Conservation (phyloP, 352 stramenopile genomes). For the Phytophthora cajani region DNA sequence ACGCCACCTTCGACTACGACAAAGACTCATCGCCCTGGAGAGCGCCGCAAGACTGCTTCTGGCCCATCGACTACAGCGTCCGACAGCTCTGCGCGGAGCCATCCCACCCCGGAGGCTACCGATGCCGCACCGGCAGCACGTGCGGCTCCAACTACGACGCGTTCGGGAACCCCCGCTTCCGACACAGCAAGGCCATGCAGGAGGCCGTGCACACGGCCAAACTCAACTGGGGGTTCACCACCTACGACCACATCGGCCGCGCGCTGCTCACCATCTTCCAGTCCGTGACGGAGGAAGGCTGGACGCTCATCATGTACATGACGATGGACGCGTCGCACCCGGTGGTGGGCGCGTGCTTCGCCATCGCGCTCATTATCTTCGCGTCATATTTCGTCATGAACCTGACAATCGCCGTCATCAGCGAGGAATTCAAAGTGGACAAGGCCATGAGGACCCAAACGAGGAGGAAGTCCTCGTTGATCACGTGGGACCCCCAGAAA, state of each 20-base stretch:
- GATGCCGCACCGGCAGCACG: constrained; percentile 36
- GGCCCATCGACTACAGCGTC: constrained; percentile 86
- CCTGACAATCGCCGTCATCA: neutral
- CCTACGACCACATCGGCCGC: constrained; percentile 89
- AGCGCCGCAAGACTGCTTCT: constrained; percentile 84
- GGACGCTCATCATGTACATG: constrained; percentile 91
- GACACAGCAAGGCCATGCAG: constrained; percentile 36
- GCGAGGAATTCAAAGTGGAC: neutral
- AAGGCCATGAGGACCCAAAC: neutral
- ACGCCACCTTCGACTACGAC: constrained; percentile 38
- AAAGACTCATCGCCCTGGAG: constrained; percentile 70
- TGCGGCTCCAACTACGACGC: constrained; percentile 71
- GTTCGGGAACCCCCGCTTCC: constrained; percentile 66
- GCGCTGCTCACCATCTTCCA: constrained; percentile 94
- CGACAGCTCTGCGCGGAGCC: constrained; percentile 62
- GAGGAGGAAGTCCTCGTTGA: neutral
- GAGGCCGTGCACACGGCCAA: constrained; percentile 49
- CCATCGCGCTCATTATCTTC: constrained; percentile 82
- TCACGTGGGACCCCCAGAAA: neutral
- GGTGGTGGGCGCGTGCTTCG: constrained; percentile 73
- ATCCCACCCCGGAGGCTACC: constrained; percentile 43
- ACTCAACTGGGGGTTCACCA: constrained; percentile 90
- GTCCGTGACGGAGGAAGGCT: constrained; percentile 75
- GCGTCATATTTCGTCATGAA: constrained; percentile 91
- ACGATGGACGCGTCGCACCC: constrained; percentile 58